phyloP scores from a whole-genome alignment of 208 protist genomes.

The Trypanosoma conorhini region DNA sequence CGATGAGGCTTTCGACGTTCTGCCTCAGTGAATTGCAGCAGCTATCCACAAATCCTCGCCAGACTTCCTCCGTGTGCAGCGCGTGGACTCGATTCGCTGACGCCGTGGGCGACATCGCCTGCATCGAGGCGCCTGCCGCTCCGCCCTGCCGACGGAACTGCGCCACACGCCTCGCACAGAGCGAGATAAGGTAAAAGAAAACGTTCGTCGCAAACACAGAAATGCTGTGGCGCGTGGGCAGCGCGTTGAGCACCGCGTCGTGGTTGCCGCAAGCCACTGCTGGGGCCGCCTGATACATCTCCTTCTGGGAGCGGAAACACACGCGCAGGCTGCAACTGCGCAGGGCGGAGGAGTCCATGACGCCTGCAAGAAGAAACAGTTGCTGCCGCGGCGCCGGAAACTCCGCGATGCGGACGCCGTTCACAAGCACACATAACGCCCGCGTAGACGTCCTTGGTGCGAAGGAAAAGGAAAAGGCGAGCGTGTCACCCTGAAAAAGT shows the following conservation, averaged over 20 bases:
- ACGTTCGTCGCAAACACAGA: slow-evolving; percentile 45
- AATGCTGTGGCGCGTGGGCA: slow-evolving; percentile 35
- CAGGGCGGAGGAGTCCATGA: slow-evolving; percentile 14
- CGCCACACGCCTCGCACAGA: slow-evolving; percentile 21
- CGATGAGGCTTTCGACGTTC: slow-evolving; percentile 31
- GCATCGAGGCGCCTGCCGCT: background rate
- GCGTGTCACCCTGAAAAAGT: slow-evolving; percentile 42
- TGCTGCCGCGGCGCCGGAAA: slow-evolving; percentile 37
- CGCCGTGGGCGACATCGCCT: background rate
- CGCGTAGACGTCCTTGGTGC: slow-evolving; percentile 31
- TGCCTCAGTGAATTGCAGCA: slow-evolving; percentile 19
- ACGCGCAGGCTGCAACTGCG: slow-evolving; percentile 11
- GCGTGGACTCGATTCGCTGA: background rate
- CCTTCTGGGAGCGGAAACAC: slow-evolving; percentile 13
- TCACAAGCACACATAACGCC: slow-evolving; percentile 45
- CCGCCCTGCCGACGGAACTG: slow-evolving; percentile 1
- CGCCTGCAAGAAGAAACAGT: slow-evolving; percentile 44
- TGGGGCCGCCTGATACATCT: background rate
- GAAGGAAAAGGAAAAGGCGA: slow-evolving; percentile 47
- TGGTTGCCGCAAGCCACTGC: background rate
- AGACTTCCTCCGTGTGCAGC: slow-evolving; percentile 25
- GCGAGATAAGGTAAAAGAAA: slow-evolving; percentile 41
- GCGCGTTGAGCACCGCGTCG: background rate
- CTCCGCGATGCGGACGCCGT: slow-evolving; percentile 41
- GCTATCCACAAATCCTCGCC: slow-evolving; percentile 27